Evolutionary conservation across 208 protist species (phyloP).

Genomic region (Trichomonas gallinae): DNA sequence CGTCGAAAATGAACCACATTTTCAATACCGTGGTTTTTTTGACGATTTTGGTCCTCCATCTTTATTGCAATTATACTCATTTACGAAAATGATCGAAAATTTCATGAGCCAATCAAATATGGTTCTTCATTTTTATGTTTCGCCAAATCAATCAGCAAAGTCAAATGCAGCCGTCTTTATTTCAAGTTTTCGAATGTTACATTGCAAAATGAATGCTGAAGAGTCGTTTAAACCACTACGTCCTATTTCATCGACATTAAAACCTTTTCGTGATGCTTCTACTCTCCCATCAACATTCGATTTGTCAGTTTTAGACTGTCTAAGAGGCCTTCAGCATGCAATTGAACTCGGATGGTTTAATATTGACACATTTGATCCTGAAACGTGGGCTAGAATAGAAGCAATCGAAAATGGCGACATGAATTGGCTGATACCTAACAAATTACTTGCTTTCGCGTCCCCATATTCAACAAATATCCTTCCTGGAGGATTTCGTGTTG

Average conservation of each 20-base stretch:
- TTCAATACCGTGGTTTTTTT: neutral
- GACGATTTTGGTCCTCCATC: slow-evolving; percentile 1
- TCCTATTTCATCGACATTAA: neutral
- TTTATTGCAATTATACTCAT: neutral
- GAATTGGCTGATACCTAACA: slow-evolving; percentile 75
- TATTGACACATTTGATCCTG: slow-evolving; percentile 62
- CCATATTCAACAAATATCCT: slow-evolving; percentile 38
- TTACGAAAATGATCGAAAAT: neutral
- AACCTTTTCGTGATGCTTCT: slow-evolving; percentile 73
- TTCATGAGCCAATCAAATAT: neutral
- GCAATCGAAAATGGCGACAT: slow-evolving; percentile 67
- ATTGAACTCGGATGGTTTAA: slow-evolving; percentile 56
- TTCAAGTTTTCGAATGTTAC: neutral
- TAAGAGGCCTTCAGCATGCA: slow-evolving; percentile 56
- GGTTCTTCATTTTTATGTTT: neutral
- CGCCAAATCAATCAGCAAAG: neutral
- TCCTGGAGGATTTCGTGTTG: slow-evolving; percentile 47
- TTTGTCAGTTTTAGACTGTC: slow-evolving; percentile 58
- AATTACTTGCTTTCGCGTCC: slow-evolving; percentile 70
- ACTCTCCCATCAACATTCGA: slow-evolving; percentile 51
- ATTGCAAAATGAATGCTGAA: neutral
- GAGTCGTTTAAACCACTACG: neutral
- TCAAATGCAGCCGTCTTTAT: neutral
- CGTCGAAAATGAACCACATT: neutral
- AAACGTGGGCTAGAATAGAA: slow-evolving; percentile 63